Evolutionary conservation across 805 yeast genomes (phyloP).

Genomic region (Monosporozyma unispora): DNA sequence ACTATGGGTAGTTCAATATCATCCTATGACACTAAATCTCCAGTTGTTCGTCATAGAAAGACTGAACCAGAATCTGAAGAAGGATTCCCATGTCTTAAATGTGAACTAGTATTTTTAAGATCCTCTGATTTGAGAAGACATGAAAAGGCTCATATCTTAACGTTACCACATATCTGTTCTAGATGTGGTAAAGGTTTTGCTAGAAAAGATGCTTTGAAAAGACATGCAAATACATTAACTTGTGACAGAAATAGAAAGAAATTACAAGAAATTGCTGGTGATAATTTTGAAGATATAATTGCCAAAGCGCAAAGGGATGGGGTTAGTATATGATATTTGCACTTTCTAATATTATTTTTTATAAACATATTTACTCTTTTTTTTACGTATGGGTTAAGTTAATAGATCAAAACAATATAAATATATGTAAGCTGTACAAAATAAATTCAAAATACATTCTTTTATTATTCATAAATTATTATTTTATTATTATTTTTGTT

Average conservation of each 20-base stretch:
- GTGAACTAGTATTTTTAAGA: conserved; percentile 56
- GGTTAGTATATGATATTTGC: conserved; percentile 11
- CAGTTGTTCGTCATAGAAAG: background rate
- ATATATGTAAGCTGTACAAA: background rate
- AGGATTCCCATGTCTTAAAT: conserved; percentile 49
- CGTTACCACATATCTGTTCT: conserved; percentile 68
- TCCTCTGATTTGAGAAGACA: conserved; percentile 66
- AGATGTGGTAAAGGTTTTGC: conserved; percentile 78
- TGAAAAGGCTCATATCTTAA: conserved; percentile 61
- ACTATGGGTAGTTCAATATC: background rate
- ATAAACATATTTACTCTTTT: background rate
- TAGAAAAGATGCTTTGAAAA: conserved; percentile 68
- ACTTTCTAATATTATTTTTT: background rate
- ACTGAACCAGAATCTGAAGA: conserved; percentile 10
- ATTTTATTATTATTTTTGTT: background rate
- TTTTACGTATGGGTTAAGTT: background rate
- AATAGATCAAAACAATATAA: background rate
- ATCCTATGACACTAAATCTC: background rate
- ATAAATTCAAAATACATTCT: background rate
- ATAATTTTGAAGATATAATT: conserved; percentile 29
- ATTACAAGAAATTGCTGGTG: conserved; percentile 28
- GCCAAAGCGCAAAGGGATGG: conserved; percentile 25
- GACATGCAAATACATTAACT: conserved; percentile 67
- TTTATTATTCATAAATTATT: background rate
- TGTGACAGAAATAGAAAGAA: conserved; percentile 64